phyloP scores from a whole-genome alignment of 1,284 basidiomycete species.

The Malassezia sympodialis region DNA sequence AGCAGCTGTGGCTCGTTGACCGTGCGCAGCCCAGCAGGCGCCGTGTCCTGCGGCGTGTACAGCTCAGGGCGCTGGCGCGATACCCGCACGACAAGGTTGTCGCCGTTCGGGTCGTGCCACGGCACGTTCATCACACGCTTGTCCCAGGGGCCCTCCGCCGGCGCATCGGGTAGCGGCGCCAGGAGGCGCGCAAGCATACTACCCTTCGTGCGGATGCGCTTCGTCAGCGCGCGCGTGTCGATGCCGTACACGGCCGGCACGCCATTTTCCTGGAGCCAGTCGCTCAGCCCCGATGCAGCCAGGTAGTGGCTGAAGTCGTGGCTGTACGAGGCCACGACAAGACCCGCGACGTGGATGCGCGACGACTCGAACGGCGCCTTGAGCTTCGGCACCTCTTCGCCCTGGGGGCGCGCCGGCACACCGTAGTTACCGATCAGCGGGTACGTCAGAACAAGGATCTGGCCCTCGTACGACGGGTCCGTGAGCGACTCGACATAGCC shows the following conservation, averaged over 20 bases:
- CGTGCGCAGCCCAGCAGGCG: slow-evolving; percentile 49
- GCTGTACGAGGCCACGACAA: slow-evolving; percentile 81
- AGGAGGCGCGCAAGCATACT: slow-evolving; percentile 61
- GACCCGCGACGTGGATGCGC: slow-evolving; percentile 80
- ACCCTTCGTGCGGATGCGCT: slow-evolving; percentile 87
- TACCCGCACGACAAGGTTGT: slow-evolving; percentile 82
- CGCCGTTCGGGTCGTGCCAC: slow-evolving; percentile 77
- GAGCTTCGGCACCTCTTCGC: slow-evolving; percentile 37
- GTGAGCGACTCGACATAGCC: slow-evolving; percentile 97
- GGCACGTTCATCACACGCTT: slow-evolving; percentile 70
- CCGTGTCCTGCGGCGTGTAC: slow-evolving; percentile 53
- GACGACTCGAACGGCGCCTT: slow-evolving; percentile 71
- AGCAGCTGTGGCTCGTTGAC: slow-evolving; percentile 52
- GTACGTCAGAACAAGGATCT: slow-evolving; percentile 95
- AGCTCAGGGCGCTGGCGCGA: slow-evolving; percentile 63
- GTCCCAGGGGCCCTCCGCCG: slow-evolving; percentile 57
- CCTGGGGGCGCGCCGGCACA: slow-evolving; percentile 65
- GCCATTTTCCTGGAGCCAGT: slow-evolving; percentile 90
- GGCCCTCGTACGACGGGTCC: slow-evolving; percentile 95
- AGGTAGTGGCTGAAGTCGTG: slow-evolving; percentile 92
- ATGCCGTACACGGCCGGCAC: slow-evolving; percentile 92
- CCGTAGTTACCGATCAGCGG: slow-evolving; percentile 97
- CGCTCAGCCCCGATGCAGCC: slow-evolving; percentile 72
- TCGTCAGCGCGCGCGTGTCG: slow-evolving; percentile 92
- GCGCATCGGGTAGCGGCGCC: slow-evolving; percentile 23